Evolutionary conservation across 371 early-diverging fungal genomes (phyloP).

Genomic region (Apophysomyces ossiformis): DNA sequence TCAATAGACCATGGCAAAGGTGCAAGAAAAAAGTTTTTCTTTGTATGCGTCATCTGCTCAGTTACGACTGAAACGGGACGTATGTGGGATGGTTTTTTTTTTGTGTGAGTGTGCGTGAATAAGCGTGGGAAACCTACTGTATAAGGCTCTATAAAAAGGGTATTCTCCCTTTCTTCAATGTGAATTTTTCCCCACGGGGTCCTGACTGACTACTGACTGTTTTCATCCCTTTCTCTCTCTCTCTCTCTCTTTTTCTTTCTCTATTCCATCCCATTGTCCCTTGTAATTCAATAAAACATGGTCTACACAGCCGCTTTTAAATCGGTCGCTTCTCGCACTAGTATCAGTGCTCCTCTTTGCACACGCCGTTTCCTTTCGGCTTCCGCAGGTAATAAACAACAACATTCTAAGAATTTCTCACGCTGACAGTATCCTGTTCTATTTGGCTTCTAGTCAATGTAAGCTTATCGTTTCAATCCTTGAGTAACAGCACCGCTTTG

Average conservation of each 20-base stretch:
- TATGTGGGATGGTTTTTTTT: not conserved
- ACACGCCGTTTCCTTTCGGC: constrained; percentile 4
- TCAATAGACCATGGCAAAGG: not conserved
- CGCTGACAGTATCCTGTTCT: not conserved
- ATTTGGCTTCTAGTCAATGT: not conserved
- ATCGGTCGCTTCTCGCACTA: not conserved
- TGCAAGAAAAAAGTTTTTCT: too few species aligned
- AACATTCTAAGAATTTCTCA: not conserved
- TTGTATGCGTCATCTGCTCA: too few species aligned
- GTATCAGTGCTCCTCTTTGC: not conserved
- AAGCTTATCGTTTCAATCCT: not conserved
- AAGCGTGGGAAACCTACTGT: constrained; percentile 8
- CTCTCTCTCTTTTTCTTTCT: not conserved
- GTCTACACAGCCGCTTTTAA: constrained; percentile 1
- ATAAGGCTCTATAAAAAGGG: not conserved
- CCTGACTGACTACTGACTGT: not conserved
- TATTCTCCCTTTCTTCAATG: not conserved
- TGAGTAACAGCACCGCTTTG: too few species aligned
- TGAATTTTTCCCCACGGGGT: constrained; percentile 3
- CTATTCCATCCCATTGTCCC: constrained; percentile 6
- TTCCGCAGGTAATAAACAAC: not conserved
- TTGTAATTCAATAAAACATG: not conserved
- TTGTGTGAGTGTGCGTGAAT: constrained; percentile 10
- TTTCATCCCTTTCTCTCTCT: too few species aligned
- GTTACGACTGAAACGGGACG: too few species aligned